These are phyloP conservation scores for Dispira simplex DNA, from an alignment of 192 early-diverging fungal genomes.

Conservation along the genomic window DNA sequence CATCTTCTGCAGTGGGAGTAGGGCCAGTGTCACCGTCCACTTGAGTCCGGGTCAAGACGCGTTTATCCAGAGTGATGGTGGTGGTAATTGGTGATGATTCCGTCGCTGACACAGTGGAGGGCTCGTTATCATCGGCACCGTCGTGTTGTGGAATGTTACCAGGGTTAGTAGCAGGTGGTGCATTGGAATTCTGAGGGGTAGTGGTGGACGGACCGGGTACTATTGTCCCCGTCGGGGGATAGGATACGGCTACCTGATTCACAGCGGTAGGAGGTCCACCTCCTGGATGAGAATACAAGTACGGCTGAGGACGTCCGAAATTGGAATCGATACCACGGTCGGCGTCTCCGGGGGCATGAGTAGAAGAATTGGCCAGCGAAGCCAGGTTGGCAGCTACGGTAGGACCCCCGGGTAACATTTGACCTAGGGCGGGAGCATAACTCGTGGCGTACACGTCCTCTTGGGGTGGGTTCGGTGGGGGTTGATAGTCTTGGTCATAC, in stretches of 20 bases:
- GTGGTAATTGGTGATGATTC: slow-evolving; percentile 18
- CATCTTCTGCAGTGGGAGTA: slow-evolving; percentile 13
- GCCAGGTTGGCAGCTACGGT: slow-evolving; percentile 20
- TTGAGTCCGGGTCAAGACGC: slow-evolving; percentile 15
- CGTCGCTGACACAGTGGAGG: neutral
- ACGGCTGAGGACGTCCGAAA: slow-evolving; percentile 19
- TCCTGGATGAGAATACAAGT: slow-evolving; percentile 13
- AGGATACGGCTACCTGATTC: too few relatives aligned
- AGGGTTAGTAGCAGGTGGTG: slow-evolving; percentile 11
- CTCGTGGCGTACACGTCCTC: slow-evolving; percentile 6
- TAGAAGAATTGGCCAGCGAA: slow-evolving; percentile 15
- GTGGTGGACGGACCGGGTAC: slow-evolving; percentile 9
- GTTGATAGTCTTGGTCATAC: slow-evolving; percentile 12
- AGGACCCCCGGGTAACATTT: slow-evolving; percentile 8
- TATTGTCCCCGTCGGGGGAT: too few relatives aligned
- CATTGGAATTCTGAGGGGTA: slow-evolving; percentile 15
- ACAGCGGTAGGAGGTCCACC: neutral
- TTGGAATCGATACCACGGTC: neutral
- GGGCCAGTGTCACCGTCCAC: slow-evolving; percentile 15
- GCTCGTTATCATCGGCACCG: slow-evolving; percentile 19
- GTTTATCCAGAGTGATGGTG: slow-evolving; percentile 12
- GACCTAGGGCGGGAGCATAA: slow-evolving; percentile 5
- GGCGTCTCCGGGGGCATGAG: neutral
- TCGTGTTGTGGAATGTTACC: slow-evolving; percentile 40
- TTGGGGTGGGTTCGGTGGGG: slow-evolving; percentile 1